These are phyloP conservation scores for Metrosideros polymorpha DNA, from an alignment of 441 rosid species.

Conservation along the genomic window DNA sequence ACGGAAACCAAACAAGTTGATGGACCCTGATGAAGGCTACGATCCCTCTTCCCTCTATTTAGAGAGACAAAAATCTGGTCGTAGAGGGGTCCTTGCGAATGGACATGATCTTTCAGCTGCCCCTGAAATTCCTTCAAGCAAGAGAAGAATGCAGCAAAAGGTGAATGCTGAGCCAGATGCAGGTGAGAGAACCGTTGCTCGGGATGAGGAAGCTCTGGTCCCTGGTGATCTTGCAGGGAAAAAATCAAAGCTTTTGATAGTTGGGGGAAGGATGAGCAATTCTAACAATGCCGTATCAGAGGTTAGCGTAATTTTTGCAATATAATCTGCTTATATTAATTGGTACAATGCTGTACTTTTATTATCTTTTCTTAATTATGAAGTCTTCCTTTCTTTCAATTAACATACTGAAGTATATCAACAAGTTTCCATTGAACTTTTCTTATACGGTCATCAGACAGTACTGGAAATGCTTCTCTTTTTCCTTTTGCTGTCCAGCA, in stretches of 20 bases:
- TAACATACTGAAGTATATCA: background rate
- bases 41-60: constrained; percentile 33
- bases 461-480: background rate
- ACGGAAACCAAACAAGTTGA: constrained; percentile 52
- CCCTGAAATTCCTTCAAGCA: constrained; percentile 7
- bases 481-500: background rate
- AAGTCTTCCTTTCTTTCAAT: background rate
- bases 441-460: background rate
- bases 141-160: constrained; percentile 10
- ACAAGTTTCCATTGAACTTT: background rate
- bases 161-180: constrained; percentile 1
- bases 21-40: constrained; percentile 62
- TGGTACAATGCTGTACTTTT: background rate
- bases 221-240: constrained; percentile 4
- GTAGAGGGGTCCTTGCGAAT: constrained; percentile 11
- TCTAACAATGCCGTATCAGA: background rate
- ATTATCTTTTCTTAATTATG: background rate
- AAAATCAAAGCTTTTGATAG: background rate
- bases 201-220: constrained; percentile 14
- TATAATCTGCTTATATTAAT: background rate
- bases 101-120: background rate
- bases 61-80: constrained; percentile 17
- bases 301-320: background rate
- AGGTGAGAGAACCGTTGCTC: background rate
- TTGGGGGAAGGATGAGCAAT: background rate